These are phyloP conservation scores for Xylaria sp. DNA, from an alignment of 2,329 filamentous ascomycete species.

Conservation along the genomic window DNA sequence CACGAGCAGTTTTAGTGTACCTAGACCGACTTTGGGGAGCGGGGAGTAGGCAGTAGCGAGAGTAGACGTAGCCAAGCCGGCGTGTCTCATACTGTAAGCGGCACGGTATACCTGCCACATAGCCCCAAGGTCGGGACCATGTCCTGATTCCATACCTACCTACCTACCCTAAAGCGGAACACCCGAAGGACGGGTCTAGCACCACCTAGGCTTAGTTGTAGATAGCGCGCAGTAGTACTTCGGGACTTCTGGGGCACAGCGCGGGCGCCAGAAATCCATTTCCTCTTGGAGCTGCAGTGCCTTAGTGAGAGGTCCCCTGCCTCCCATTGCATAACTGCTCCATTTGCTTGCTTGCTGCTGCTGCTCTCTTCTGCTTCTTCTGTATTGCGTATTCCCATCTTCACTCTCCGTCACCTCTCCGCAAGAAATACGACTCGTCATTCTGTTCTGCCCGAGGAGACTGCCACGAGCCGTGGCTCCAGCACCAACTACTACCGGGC, in stretches of 20 bases:
- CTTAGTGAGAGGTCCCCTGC: background rate
- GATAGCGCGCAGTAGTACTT: too few relatives aligned
- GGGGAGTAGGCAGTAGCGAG: background rate
- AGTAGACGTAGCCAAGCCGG: background rate
- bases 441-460: slow-evolving; percentile 17
- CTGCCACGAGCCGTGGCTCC: background rate
- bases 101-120: slow-evolving; percentile 22
- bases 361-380: too few relatives aligned
- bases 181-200: slow-evolving; percentile 26
- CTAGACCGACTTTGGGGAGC: too few relatives aligned
- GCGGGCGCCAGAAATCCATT: slow-evolving; percentile 20
- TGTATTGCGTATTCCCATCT: slow-evolving; percentile 5
- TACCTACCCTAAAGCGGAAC: slow-evolving; percentile 26
- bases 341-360: too few relatives aligned
- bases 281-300: slow-evolving; percentile 18
- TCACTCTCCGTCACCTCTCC: background rate
- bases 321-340: slow-evolving; percentile 1
- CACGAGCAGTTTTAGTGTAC: too few relatives aligned
- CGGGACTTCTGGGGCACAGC: slow-evolving; percentile 26
- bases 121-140: slow-evolving; percentile 17
- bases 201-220: background rate
- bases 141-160: slow-evolving; percentile 11
- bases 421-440: slow-evolving; percentile 4
- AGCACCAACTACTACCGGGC: background rate
- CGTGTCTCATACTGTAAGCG: background rate